Base-by-base conservation (phyloP, 1,284 basidiomycete species). In the Ganoderma lingzhi region DNA sequence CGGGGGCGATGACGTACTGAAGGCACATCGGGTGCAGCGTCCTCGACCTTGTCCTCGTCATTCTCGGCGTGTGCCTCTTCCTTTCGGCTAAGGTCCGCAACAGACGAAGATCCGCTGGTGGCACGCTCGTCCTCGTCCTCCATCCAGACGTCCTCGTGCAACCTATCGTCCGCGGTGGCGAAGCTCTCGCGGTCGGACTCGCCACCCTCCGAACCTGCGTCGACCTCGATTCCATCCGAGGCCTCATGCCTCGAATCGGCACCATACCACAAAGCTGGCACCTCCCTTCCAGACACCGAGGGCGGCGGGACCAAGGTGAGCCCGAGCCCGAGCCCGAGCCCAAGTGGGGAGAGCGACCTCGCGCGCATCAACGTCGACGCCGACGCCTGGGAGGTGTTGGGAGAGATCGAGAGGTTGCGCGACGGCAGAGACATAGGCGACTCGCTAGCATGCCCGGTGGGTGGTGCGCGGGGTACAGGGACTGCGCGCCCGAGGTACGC, bases 121-220 rank as follows among this genome's bases (percentile, higher is more conserved):
- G 32, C 30, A 15, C 53, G 15, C 15, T 32, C 53, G 53, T 9
- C 15, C 51, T 15, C 51, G 5, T 17, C 15, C 53, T 56, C 30
- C 53, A 56, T 35, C 53, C 28, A 6, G 28, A 35, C 53, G 53
- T 30, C 53, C 30, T 1, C 6, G 53, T 56, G 35, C 53, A 56
- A 30, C 5, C n/a, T 45, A 41, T 61, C 62, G 39, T 64, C 37
- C 5, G 58, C 62, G 30, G 68, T 64, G 19, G 6, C 28, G 39
- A 61, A 61, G 58, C 68, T 66, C 28, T 41, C 35, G 23, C 32
- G 15, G 35, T 67, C 66, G 10, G 32, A 45, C 17, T 62, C 60
- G n/a, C 45, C 67, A 1, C 17, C 14, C 6, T 42, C 48, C 19
- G 23, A 28, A 41, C 53, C 17, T 48, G 17, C 39, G 37, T 48